These are phyloP conservation scores for Cymbidium sinense DNA, from an alignment of 106 monocot genomes.

Conservation along the genomic window DNA sequence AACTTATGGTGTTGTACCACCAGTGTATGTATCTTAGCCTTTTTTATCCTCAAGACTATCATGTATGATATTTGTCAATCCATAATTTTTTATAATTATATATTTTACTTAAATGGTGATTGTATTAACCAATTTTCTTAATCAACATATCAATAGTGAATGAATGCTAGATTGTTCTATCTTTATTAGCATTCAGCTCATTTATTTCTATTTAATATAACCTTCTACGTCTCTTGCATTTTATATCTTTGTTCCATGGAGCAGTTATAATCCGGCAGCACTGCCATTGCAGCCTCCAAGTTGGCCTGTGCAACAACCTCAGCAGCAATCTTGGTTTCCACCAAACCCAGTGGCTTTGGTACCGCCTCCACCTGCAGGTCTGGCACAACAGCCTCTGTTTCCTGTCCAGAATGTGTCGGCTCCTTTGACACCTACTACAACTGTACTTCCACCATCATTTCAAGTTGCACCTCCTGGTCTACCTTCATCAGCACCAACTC, in stretches of 20 bases:
- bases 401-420: slow-evolving; percentile 57
- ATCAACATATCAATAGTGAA: neutral
- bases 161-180: neutral
- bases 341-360: slow-evolving; percentile 30
- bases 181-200: neutral
- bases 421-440: slow-evolving; percentile 29
- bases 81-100: neutral
- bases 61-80: neutral
- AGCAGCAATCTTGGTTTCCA: slow-evolving; percentile 67
- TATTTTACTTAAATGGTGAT: neutral
- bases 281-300: slow-evolving; percentile 41
- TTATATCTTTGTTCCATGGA: slow-evolving; percentile 4
- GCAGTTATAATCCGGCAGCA: slow-evolving; percentile 73
- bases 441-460: slow-evolving; percentile 39
- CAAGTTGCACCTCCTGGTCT: slow-evolving; percentile 42
- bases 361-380: slow-evolving; percentile 19
- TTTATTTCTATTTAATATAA: neutral
- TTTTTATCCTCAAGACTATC: neutral
- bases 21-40: slow-evolving; percentile 39
- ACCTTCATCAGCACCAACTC: slow-evolving; percentile 33
- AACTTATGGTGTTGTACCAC: slow-evolving; percentile 52
- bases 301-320: slow-evolving; percentile 50
- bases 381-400: slow-evolving; percentile 66
- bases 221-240: neutral
- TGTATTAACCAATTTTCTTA: neutral